Evolutionary conservation across 2,329 filamentous ascomycete species (phyloP).

Genomic region (Metarhizium guizhouense): DNA sequence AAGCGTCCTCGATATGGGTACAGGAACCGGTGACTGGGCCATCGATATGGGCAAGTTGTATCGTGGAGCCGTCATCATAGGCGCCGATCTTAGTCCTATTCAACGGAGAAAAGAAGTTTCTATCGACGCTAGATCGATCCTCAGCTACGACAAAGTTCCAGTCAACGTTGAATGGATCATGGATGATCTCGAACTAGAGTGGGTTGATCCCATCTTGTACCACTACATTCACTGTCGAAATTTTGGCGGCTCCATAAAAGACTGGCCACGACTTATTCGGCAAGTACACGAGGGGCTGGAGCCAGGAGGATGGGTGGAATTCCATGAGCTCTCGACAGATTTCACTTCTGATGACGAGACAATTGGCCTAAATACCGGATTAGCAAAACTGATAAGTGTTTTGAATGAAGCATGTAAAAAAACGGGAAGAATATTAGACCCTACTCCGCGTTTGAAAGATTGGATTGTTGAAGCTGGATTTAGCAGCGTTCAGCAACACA

Average conservation of each 20-base stretch:
- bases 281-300: slow-evolving; percentile 26
- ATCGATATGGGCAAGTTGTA: slow-evolving; percentile 31
- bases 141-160: slow-evolving; percentile 41
- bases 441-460: slow-evolving; percentile 15
- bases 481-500: slow-evolving; percentile 17
- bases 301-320: slow-evolving; percentile 34
- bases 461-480: slow-evolving; percentile 29
- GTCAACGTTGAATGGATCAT: slow-evolving; percentile 50
- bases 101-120: no score
- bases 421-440: slow-evolving; percentile 21
- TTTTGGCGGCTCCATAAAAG: slow-evolving; percentile 24
- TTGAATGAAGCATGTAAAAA: slow-evolving; percentile 17
- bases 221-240: slow-evolving; percentile 27
- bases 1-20: slow-evolving; percentile 35
- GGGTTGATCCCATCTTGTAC: slow-evolving; percentile 27
- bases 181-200: slow-evolving; percentile 49
- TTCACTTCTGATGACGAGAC: slow-evolving; percentile 28
- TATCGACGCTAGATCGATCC: no score
- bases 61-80: slow-evolving; percentile 26
- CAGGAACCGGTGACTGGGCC: slow-evolving; percentile 38
- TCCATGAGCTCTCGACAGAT: no score
- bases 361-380: slow-evolving; percentile 17
- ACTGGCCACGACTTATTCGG: slow-evolving; percentile 16
- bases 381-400: slow-evolving; percentile 21
- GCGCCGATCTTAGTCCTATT: slow-evolving; percentile 32